Evolutionary conservation across 148 eudicot genomes (phyloP), one percentile per base, ranked within the genome.

Genomic region (Rheum nobile): DNA sequence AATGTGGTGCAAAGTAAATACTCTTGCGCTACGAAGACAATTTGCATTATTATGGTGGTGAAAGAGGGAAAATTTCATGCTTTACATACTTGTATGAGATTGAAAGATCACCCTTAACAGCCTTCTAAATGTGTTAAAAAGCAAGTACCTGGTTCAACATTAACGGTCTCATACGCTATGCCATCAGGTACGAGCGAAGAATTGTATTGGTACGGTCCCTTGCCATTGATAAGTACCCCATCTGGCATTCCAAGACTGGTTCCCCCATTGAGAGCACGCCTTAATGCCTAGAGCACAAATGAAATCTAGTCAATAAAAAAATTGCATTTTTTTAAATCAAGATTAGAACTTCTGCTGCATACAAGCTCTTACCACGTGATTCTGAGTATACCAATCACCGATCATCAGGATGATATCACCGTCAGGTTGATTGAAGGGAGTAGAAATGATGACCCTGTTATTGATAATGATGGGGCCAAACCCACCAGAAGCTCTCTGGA

Each of bases 191-290:
- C 99, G 76, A 89, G 86, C 8, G 97, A 84, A 14, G 75, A 52
- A 59, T 92, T 92, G 77, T 91, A 95, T 78, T 79, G 86, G 75
- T 86, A 95, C 13, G 99, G 99, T 59, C 99, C 99, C 79, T 90
- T 92, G 42, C 99, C 99, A 82, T 95, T 95, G 47, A 95, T 95
- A 32, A 95, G 94, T 67, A 91, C 99, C 19, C 97, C 99, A 79
- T 95, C 97, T 0, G 99, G 99, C 88, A 88, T 86, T 31, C 97
- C 99, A 72, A 95, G 83, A 13, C 76, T 84, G 48, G 85, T 85
- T 28, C 99, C 99, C 68, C 79, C 75, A 75, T 86, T 87, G 74
- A 95, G 88, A 55, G 80, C 80, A 21, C 74, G 35, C 78, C 97
- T 84, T 65, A 95, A 86, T 28, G 81, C 89, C 99, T 95, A 79